Percentiles rank a stretch among this genome's conserved stretches.
Evolutionary conservation across 2,329 filamentous ascomycete species (phyloP).

Genomic region (Ophiostoma australiae): DNA sequence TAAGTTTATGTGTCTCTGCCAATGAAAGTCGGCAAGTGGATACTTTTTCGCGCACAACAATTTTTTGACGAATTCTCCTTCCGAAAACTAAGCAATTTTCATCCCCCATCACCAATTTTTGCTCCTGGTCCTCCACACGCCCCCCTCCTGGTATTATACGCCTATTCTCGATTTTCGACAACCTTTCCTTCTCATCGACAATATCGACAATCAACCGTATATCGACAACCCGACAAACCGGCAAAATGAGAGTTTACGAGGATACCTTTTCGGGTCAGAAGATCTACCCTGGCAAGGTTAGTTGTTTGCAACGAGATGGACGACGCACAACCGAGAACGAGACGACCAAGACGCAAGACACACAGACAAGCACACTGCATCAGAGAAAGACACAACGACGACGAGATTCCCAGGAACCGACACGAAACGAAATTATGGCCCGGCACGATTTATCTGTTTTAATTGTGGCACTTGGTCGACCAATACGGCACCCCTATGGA

Average conservation of each 20-base stretch:
- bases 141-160: constrained; percentile 15
- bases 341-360: constrained; percentile 13
- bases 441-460: neutral
- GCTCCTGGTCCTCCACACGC: constrained; percentile 16
- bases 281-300: constrained; percentile 65
- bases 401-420: neutral
- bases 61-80: constrained; percentile 15
- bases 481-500: neutral
- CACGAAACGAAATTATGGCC: neutral
- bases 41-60: constrained; percentile 18
- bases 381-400: neutral
- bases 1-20: neutral
- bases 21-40: neutral
- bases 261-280: constrained; percentile 61
- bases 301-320: constrained; percentile 29
- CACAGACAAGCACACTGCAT: constrained; percentile 6
- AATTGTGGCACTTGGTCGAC: neutral
- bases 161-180: neutral
- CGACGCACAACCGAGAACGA: constrained; percentile 23
- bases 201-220: constrained; percentile 16
- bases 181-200: constrained; percentile 21
- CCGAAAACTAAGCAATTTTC: constrained; percentile 15
- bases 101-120: constrained; percentile 16
- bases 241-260: constrained; percentile 63
- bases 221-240: constrained; percentile 30